Base-by-base conservation (phyloP, 2,329 filamentous ascomycete genomes). In the Teratosphaeria zuluensis region DNA sequence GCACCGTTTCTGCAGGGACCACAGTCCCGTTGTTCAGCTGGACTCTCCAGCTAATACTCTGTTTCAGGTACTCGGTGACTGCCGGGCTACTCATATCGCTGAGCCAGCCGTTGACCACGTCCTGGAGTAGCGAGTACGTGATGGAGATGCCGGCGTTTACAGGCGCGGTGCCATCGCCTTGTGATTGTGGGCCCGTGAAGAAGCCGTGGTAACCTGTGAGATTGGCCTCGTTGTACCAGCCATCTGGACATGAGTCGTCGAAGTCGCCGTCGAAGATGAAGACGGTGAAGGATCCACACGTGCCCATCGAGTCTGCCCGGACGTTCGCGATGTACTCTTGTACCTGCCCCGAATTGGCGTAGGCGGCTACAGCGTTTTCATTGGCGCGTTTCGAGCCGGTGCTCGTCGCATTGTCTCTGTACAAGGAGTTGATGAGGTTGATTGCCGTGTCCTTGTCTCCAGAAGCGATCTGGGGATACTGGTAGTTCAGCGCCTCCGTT, bases 91-190 rank as follows among this genome's bases (percentile, higher is more conserved):
- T 35, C 52, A 53, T 53, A n/a, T 53, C 52, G 52, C 52, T 11
- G 52, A 28, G 24, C 3, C 8, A 21, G 32, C 52, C 52, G 6
- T 12, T 3, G 4, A 16, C 16, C 28, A 53, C 52, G 52, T 28
- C 52, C 32, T 53, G 28, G 52, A 53, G 52, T 16, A 53, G 24
- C 12, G 11, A n/a, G 9, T 21, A 4, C 4, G 52, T 53, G 52
- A 53, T 28, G n/a, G 52, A 53, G 16, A 53, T 53, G 52, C 52
- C 52, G 28, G 52, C 52, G 32, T 53, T 53, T 19, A 53, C 52
- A 9, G 31, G 52, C 19, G 21, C 19, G 2, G 32, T 31, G 2
- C 52, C 52, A n/a, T 53, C 52, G 52, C 52, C 52, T 19, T 32
- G 52, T n/a, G 28, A 19, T 4, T 53, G 19, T 9, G 52, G 52